These are phyloP conservation scores for Primulina tabacum DNA, from an alignment of 257 asterid species.

Conservation along the genomic window DNA sequence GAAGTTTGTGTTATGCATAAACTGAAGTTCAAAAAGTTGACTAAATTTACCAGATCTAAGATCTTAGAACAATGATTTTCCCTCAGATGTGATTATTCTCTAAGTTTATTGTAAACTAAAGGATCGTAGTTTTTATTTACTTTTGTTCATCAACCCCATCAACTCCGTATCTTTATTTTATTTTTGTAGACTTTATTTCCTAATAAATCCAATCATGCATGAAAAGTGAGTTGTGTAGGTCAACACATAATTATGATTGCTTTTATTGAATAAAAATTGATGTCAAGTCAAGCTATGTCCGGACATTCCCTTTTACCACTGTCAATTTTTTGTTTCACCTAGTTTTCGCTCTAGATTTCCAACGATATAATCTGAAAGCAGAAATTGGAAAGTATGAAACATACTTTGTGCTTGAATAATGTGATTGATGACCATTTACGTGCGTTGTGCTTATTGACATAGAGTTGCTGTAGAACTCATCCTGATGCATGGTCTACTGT, in stretches of 20 bases:
- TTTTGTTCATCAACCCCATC: not conserved
- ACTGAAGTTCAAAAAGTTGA: not conserved
- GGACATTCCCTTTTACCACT: not conserved
- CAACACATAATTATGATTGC: not conserved
- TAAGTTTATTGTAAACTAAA: not conserved
- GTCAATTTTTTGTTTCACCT: not conserved
- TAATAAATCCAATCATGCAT: not conserved
- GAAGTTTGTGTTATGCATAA: not conserved
- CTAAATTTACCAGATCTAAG: not conserved
- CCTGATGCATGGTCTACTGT: not conserved
- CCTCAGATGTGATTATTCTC: not conserved
- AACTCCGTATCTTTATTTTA: not conserved
- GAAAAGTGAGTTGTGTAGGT: not conserved
- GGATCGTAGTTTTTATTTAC: not conserved
- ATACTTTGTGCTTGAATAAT: not conserved
- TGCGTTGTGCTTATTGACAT: not conserved
- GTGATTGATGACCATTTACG: not conserved
- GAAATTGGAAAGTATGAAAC: not conserved
- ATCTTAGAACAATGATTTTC: slow-evolving; percentile 5
- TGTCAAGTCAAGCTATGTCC: not conserved
- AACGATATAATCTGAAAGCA: not conserved
- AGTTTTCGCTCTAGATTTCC: not conserved
- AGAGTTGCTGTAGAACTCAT: not conserved
- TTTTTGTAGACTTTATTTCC: not conserved
- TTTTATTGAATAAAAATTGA: not conserved